phyloP scores from a whole-genome alignment of 202 grass and related monocot species.

The Schoenoplectus tabernaemontani region DNA sequence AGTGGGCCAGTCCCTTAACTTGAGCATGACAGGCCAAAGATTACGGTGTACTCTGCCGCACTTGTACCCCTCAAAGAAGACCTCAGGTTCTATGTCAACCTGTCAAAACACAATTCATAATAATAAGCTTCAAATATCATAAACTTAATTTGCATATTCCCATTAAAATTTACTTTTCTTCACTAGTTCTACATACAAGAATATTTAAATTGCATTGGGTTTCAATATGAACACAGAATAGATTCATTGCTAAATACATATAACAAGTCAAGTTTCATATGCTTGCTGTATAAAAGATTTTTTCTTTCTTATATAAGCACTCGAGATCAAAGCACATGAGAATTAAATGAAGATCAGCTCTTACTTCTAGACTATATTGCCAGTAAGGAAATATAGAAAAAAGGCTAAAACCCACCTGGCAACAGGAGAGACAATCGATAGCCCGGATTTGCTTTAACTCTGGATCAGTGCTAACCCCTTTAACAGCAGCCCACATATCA shows the following conservation, averaged over 20 bases:
- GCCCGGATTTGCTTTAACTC: conserved; percentile 34
- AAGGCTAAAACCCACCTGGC: conserved; percentile 42
- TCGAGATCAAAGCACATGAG: not conserved
- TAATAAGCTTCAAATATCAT: not conserved
- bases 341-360: not conserved
- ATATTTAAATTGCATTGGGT: not conserved
- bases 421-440: conserved; percentile 66
- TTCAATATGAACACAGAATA: not conserved
- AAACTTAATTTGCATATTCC: not conserved
- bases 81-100: conserved; percentile 48
- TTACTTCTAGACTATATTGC: not conserved
- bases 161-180: not conserved
- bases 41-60: conserved; percentile 46
- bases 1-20: conserved; percentile 95
- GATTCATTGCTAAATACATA: not conserved
- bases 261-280: not conserved
- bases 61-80: conserved; percentile 67
- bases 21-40: conserved; percentile 83
- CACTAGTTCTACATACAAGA: not conserved
- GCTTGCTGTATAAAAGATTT: not conserved
- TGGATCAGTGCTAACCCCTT: conserved; percentile 19
- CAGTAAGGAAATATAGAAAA: not conserved
- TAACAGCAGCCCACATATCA: conserved; percentile 56
- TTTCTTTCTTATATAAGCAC: not conserved
- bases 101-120: conserved; percentile 27